Conservation (phyloP, 768 basidiomycete species). For the Termitomyces titanicus region DNA sequence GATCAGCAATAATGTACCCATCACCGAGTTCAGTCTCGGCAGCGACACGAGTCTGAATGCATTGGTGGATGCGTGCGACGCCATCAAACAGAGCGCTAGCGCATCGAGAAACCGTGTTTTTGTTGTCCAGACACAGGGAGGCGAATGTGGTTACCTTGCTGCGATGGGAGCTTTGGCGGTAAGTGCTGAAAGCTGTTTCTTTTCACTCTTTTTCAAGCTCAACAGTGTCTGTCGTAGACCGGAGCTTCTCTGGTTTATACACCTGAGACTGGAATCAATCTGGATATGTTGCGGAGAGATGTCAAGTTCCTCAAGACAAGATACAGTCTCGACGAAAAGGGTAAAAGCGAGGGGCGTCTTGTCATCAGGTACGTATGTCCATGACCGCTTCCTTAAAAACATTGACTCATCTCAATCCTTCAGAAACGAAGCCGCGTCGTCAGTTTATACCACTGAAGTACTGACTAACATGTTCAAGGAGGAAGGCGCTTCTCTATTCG, state of each 20-base stretch:
- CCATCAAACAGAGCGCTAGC: conserved; percentile 97
- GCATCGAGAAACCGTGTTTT: conserved; percentile 96
- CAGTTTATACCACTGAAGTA: conserved; percentile 87
- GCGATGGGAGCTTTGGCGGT: conserved; percentile 95
- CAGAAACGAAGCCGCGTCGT: conserved; percentile 85
- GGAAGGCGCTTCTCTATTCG: conserved; percentile 90
- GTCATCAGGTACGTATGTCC: conserved; percentile 87
- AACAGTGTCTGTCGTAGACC: conserved; percentile 54
- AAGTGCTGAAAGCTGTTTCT: conserved; percentile 27
- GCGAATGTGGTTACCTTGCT: conserved; percentile 93
- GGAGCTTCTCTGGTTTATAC: conserved; percentile 94
- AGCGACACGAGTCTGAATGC: conserved; percentile 98
- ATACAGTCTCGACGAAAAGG: conserved; percentile 82
- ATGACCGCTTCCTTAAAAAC: too few species aligned
- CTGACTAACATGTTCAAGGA: conserved; percentile 94
- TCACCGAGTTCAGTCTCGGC: conserved; percentile 95
- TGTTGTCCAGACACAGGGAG: conserved; percentile 97
- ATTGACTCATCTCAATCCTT: background rate
- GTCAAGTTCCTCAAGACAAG: conserved; percentile 85
- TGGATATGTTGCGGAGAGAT: conserved; percentile 78
- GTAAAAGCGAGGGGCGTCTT: conserved; percentile 89
- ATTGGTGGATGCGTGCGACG: conserved; percentile 94
- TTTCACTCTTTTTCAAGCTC: background rate
- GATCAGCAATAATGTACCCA: conserved; percentile 96
- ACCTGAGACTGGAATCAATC: conserved; percentile 84